Base-by-base conservation (phyloP, 352 stramenopile species). In the Aphanomyces cochlioides region DNA sequence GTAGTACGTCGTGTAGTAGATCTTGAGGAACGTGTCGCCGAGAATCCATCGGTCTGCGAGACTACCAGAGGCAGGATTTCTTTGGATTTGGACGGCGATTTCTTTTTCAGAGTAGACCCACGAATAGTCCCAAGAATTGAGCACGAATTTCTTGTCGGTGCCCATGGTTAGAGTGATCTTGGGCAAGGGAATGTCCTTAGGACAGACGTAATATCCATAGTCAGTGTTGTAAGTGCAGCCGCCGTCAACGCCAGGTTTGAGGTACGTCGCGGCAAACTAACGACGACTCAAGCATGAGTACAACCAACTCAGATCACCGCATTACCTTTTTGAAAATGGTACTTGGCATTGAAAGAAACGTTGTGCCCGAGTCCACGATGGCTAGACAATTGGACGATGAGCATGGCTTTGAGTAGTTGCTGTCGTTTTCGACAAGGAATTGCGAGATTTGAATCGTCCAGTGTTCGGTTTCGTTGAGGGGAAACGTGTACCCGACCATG, bases 11-110 rank as follows among this genome's bases (percentile, higher is more conserved):
- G 83, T 84, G 73, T 91, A 93, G 67, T 87, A 93, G 3, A 78
- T 64, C 67, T 90, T 89, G 13, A 93, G 67, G 56, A 93, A 90
- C 15, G 85, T 91, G 43, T 84, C 82, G n/a, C 85, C 84, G 7
- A 93, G 72, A 68, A 93, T 88, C 85, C 85, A 93, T 12, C 75
- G 84, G 72, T 92, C 77, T 13, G 68, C 73, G 50, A 84, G 79
- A 34, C 74, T 56, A 3, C 66, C 59, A 39, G 67, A 61, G 2
- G 56, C 59, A 4, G 74, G 68, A 2, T 56, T 72, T 63, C 53
- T 17, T 64, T 78, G 72, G 40, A 81, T 59, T 54, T 78, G 72
- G 21, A 79, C 65, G 38, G 73, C 38, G 28, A 72, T 57, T 28
- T 71, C 67, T 65, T 6, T 60, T 58, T 15, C 74, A 66, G 73